A percentile compares a stretch with the other conserved stretches of the same genome.
Evolutionary conservation across 2,329 filamentous ascomycete species (phyloP).

Genomic region (Trichoderma sp.): DNA sequence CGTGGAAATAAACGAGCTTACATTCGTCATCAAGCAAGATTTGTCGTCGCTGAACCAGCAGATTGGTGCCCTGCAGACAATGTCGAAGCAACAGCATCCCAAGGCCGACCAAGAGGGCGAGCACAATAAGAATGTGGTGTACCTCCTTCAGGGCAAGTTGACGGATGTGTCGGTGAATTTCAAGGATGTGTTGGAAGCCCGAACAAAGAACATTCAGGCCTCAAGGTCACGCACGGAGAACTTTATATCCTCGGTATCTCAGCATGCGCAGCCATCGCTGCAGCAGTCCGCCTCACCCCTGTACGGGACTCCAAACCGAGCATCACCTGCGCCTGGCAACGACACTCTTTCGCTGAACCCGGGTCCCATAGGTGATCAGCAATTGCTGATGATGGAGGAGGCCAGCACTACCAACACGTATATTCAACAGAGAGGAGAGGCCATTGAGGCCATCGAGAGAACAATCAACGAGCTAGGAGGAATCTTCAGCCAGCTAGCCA

Average conservation of each 20-base stretch:
- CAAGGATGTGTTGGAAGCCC: constrained; percentile 93
- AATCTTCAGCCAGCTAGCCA: constrained; percentile 90
- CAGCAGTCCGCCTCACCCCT: constrained; percentile 79
- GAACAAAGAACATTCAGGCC: constrained; percentile 97
- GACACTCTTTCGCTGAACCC: constrained; percentile 81
- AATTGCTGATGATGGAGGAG: constrained; percentile 90
- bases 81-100: constrained; percentile 75
- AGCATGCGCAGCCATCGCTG: constrained; percentile 65
- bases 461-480: constrained; percentile 87
- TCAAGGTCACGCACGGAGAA: constrained; percentile 90
- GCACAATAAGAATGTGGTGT: constrained; percentile 96
- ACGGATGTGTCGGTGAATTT: constrained; percentile 93
- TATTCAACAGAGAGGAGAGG: constrained; percentile 89
- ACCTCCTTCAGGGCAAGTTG: constrained; percentile 84
- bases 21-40: constrained; percentile 97
- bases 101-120: constrained; percentile 79
- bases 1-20: constrained; percentile 94
- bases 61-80: constrained; percentile 75
- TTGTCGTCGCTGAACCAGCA: constrained; percentile 79
- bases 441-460: constrained; percentile 93
- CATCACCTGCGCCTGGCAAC: constrained; percentile 62
- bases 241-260: constrained; percentile 86
- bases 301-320: constrained; percentile 72
- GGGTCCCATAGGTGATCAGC: constrained; percentile 65
- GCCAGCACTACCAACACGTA: constrained; percentile 82